Evolutionary conservation across 108 stramenopile species (phyloP).

Genomic region (Cylindrotheca closterium): DNA sequence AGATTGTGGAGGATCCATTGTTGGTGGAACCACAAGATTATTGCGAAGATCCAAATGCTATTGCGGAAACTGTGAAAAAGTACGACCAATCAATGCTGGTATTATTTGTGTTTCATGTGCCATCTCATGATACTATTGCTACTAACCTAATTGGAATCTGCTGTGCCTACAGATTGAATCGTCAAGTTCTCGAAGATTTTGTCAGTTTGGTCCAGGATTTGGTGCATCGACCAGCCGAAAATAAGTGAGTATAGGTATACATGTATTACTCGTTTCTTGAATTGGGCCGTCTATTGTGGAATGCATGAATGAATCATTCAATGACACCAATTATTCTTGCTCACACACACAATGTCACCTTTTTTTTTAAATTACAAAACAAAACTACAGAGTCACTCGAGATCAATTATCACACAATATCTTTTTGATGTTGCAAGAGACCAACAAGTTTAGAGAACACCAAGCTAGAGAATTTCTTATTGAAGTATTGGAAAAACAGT

Average conservation of each 20-base stretch:
- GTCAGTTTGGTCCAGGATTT: conserved; percentile 63
- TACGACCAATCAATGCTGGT: too few species aligned
- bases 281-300: too few species aligned
- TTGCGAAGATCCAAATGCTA: conserved; percentile 66
- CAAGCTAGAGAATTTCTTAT: conserved; percentile 83
- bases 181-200: conserved; percentile 62
- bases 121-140: not conserved
- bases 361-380: not conserved
- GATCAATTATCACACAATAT: conserved; percentile 84
- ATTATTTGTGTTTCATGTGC: too few species aligned
- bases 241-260: conserved; percentile 53
- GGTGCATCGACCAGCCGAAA: conserved; percentile 79
- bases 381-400: conserved; percentile 43
- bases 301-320: too few species aligned
- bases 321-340: too few species aligned
- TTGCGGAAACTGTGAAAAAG: conserved; percentile 75
- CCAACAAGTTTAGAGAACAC: conserved; percentile 90
- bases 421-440: conserved; percentile 86
- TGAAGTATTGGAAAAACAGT: conserved; percentile 65
- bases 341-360: too few species aligned
- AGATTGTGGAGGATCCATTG: conserved; percentile 86
- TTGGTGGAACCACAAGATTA: conserved; percentile 54
- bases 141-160: too few species aligned
- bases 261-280: too few species aligned
- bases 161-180: conserved; percentile 65